Evolutionary conservation across 2,329 filamentous ascomycete species (phyloP).

Genomic region (Hypoxylon sp.): DNA sequence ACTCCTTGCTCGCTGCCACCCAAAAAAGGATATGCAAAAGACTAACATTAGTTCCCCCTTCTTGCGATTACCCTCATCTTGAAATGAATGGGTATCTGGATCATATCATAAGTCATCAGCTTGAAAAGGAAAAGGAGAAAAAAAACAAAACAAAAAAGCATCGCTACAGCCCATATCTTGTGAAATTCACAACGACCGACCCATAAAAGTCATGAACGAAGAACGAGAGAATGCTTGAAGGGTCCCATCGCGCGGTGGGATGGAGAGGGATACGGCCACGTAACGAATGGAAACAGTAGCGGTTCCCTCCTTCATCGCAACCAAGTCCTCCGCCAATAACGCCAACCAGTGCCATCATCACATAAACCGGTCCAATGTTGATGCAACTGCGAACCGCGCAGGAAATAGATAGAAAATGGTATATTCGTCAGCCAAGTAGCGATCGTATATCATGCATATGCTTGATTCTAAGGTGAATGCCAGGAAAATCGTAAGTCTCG

Average conservation of each 20-base stretch:
- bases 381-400: conserved; percentile 39
- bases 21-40: conserved; percentile 39
- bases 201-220: conserved; percentile 32
- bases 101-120: conserved; percentile 51
- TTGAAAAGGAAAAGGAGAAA: too few relatives aligned
- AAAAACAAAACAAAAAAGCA: too few relatives aligned
- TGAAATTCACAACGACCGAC: conserved; percentile 31
- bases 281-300: conserved; percentile 50
- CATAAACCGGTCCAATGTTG: conserved; percentile 36
- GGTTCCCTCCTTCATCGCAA: conserved; percentile 39
- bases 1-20: conserved; percentile 16
- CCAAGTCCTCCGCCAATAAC: conserved; percentile 43
- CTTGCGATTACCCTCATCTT: conserved; percentile 53
- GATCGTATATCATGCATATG: conserved; percentile 44
- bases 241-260: conserved; percentile 17
- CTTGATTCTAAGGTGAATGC: conserved; percentile 28
- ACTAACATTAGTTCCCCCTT: conserved; percentile 45
- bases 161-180: conserved; percentile 38
- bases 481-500: conserved; percentile 30
- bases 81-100: conserved; percentile 53
- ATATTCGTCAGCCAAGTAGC: conserved; percentile 39
- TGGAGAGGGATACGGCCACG: conserved; percentile 41
- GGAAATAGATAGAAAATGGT: conserved; percentile 33
- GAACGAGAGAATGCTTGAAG: conserved; percentile 19
- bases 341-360: conserved; percentile 44